Base-by-base conservation (phyloP, 2,329 filamentous ascomycete species). In the Seiridium cupressi region DNA sequence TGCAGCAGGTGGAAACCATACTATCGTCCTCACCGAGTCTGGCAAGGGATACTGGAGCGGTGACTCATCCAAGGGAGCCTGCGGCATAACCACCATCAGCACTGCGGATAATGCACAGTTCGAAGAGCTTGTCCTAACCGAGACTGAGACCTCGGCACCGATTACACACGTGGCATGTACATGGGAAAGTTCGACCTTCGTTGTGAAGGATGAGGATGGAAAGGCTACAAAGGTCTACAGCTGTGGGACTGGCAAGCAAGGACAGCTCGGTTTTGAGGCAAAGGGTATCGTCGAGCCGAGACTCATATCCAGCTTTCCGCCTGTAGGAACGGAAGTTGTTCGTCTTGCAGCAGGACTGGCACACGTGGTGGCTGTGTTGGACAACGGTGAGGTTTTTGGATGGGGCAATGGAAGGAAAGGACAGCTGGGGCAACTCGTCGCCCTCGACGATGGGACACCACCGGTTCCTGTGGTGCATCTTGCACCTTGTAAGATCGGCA, bases 391-490 rank as follows among this genome's bases (percentile, higher is more conserved):
- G 13, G 88, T 89, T 1, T 96, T 90, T 71, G 93, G 92, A 2
- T 98, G 94, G 94, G 95, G 95, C 0, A 91, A 87, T 67, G 89
- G 90, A 11, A 84, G 92, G 32, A 95, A 97, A 70, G 91, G 91
- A 0, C 94, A 99, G 72, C 77, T 96, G 1, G 93, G 93, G 1
- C 74, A 78, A 47, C 82, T 83, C 0, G 76, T 62, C 26, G 11
- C 32, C 11, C n/a, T 66, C 31, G 61, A 61, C n/a, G 60, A 62
- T 36, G 57, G 57, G 8, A 46, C 46, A 32, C 48, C 60, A 26
- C 57, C 60, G 13, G 35, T 53, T 11, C 60, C 60, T 31, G 48
- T 62, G 10, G 32, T 62, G 11, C 55, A 55, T 10, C 48, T 38
- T 36, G 60, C 60, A 10, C 60, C 60, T 3, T 57, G 54, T 34